Evolutionary conservation across 1,139 yeast species (phyloP), one percentile per base, ranked within the genome.

Genomic region (Meyerozyma carpophila): DNA sequence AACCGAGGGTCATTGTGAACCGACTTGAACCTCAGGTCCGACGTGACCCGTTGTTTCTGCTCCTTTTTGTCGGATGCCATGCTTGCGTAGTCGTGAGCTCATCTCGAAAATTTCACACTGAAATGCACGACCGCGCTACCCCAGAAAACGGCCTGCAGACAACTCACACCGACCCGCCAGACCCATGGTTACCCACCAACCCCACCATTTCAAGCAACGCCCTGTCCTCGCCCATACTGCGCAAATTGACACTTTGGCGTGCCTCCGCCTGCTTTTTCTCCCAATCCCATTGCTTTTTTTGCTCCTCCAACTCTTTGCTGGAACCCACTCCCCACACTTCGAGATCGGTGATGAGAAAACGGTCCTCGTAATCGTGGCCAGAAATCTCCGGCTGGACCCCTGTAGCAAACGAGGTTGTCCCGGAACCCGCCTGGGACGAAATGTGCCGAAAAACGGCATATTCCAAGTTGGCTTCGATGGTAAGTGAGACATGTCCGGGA

Each of bases 271-370:
- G 96, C 42, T 81, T 73, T 55, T 85, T 85, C 58, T 91, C 97
- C 96, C 96, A 89, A 55, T 84, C 91, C 94, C 96, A 85, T 49
- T 78, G 79, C 54, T 78, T 79, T 45, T 75, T 68, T 61, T 91
- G 97, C 47, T 84, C 91, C 26, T 77, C 84, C 41, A 89, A 66
- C 50, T 87, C 95, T 48, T 81, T 79, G 18, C 77, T 79, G 5
- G 86, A 79, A 1, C 97, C 97, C 45, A 89, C 75, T 0, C 98
- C 98, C 93, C 95, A 87, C 0, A 89, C 95, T 59, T 90, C 96
- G 20, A 91, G 66, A 51, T 85, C 91, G 4, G 82, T 79, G 8
- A 91, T 78, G 46, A 75, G 63, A 54, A 91, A 82, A 41, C 91
- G 68, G 50, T 84, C 82, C 57, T 91, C 97, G 56, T 71, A 86